Evolutionary conservation across 495 filamentous ascomycete genomes (phyloP), one percentile per base, ranked within the genome.

Genomic region (Penicillium verhagenii): DNA sequence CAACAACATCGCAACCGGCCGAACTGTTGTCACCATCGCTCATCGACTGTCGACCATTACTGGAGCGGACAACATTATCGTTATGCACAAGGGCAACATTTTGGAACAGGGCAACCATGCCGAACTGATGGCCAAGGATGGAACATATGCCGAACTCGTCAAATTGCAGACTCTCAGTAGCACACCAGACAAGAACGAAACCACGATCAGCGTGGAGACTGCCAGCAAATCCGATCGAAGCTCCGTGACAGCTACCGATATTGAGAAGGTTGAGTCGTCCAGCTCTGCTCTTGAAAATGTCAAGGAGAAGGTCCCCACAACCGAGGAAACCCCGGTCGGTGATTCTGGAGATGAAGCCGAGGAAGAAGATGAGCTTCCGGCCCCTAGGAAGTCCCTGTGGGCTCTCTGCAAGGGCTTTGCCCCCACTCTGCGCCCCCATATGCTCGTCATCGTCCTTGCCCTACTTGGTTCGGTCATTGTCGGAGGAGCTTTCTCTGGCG

Each of bases 11-110:
- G 64, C 78, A 18, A 62, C 50, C 9, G 76, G 74, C 2, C 66
- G 79, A 40, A 78, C 75, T n/a, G 69, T 77, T 28, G 71, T 79
- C 33, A 72, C 75, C 0, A 77, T 79, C 49, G 74, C 76, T 20
- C 76, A 79, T 54, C 72, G 76, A 24, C 64, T 79, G n/a, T 72
- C 73, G 0, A 78, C 76, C 8, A 72, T 77, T 25, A 76, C 66
- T 23, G 81, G 79, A 39, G 86, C 87, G 0, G 86, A 90, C 66
- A 88, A 88, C 33, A 86, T 86, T 54, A 72, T 85, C 13, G 82
- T 85, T 10, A 78, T 86, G 74, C 70, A 75, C 35, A 72, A 79
- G 39, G 83, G 82, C 4, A 59, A 72, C 45, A 73, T 85, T 11
- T 65, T 84, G 6, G 82, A 86, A 58, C 66, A 85, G 58, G 83